phyloP scores from a whole-genome alignment of 1,284 basidiomycete genomes.

The Abortiporus biennis region DNA sequence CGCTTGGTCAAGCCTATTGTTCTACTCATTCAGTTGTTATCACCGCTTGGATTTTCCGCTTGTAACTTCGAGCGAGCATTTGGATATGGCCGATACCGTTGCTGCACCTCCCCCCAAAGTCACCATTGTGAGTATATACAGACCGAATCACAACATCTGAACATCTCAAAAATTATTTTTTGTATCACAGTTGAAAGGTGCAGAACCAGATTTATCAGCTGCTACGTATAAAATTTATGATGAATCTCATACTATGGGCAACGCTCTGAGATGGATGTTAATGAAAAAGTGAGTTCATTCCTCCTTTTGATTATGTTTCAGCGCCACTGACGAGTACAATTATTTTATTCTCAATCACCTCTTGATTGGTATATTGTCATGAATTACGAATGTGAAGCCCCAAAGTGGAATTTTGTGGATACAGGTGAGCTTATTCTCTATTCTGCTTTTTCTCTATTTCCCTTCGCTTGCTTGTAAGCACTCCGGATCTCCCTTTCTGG shows the following conservation, averaged over 20 bases:
- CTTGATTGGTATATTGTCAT: no score
- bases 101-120: no score
- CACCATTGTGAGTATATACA: no score
- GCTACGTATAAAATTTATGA: slow-evolving; percentile 91
- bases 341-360: no score
- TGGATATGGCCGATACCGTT: no score
- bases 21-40: no score
- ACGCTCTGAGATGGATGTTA: slow-evolving; percentile 93
- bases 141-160: no score
- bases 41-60: no score
- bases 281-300: slow-evolving; percentile 87
- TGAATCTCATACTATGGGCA: slow-evolving; percentile 95
- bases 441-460: slow-evolving; percentile 7
- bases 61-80: no score
- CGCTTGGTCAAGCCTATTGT: no score
- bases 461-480: slow-evolving; percentile 4
- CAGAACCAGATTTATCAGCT: slow-evolving; percentile 77
- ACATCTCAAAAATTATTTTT: no score
- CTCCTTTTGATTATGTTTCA: slow-evolving; percentile 2
- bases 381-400: slow-evolving; percentile 48
- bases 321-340: not conserved
- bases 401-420: slow-evolving; percentile 98
- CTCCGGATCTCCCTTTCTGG: slow-evolving; percentile 8
- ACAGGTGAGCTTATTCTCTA: slow-evolving; percentile 53
- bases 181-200: slow-evolving; percentile 55